Conservation (phyloP, 2,329 filamentous ascomycete genomes). For the Colletotrichum graminicola region DNA sequence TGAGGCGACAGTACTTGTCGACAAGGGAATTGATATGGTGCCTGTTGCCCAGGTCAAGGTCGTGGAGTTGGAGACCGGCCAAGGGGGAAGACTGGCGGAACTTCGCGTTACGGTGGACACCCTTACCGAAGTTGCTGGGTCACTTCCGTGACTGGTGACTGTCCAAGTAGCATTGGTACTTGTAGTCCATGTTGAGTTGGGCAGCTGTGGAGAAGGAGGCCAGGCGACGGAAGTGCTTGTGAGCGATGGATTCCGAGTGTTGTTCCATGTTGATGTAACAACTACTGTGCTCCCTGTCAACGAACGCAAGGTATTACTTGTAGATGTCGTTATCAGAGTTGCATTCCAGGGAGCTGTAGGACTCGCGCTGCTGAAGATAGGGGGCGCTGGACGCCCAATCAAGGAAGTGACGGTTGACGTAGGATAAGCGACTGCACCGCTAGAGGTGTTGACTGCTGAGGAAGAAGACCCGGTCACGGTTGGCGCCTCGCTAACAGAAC, state of each 20-base stretch:
- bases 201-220: neutral
- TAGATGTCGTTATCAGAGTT: neutral
- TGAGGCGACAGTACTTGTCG: neutral
- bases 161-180: conserved; percentile 22
- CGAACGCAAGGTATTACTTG: neutral
- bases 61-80: conserved; percentile 22
- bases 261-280: neutral
- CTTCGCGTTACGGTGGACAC: neutral
- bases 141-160: neutral
- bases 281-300: neutral
- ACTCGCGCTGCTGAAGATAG: neutral
- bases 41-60: neutral
- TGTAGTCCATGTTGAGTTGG: neutral
- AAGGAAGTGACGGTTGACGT: conserved; percentile 13
- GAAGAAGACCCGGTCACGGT: neutral
- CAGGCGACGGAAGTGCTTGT: neutral
- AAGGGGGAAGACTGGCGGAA: neutral
- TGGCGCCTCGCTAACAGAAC: conserved; percentile 23
- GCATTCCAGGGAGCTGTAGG: conserved; percentile 12
- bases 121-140: conserved; percentile 6
- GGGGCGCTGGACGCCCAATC: neutral
- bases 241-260: neutral
- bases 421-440: neutral
- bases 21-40: neutral
- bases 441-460: conserved; percentile 12